Percentiles rank a stretch among this genome's conserved stretches.
These are phyloP conservation scores for Chlamydomonas asymmetrica DNA, from an alignment of 139 green algal species.

Conservation along the genomic window DNA sequence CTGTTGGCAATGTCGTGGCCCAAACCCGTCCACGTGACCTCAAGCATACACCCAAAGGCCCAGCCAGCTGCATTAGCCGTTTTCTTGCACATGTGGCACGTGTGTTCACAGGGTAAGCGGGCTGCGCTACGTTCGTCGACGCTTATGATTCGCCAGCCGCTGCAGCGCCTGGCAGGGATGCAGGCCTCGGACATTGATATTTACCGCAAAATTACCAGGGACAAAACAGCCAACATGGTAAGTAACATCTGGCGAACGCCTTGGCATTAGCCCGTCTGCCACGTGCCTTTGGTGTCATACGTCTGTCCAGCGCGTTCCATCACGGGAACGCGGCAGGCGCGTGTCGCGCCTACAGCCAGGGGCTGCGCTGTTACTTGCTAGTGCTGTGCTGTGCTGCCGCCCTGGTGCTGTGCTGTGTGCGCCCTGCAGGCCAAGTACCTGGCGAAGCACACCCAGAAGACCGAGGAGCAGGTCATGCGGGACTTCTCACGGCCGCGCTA, in stretches of 20 bases:
- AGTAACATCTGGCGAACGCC: no score
- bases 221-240: constrained; percentile 89
- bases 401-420: not conserved
- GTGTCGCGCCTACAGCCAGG: no score
- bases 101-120: constrained; percentile 74
- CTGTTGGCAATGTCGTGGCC: not conserved
- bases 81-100: not conserved
- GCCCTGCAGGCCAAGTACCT: constrained; percentile 68
- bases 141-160: constrained; percentile 98
- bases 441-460: constrained; percentile 76
- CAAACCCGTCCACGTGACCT: no score
- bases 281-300: no score
- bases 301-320: no score
- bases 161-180: constrained; percentile 87
- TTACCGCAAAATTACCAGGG: constrained; percentile 89
- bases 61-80: not conserved
- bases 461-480: constrained; percentile 75
- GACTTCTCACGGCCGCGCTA: constrained; percentile 91
- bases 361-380: no score
- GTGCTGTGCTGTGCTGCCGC: no score
- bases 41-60: no score
- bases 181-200: constrained; percentile 97
- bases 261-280: no score
- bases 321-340: no score
- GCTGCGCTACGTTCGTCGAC: constrained; percentile 89